phyloP scores from a whole-genome alignment of 768 basidiomycete species.

The Boletellus ananiceps region DNA sequence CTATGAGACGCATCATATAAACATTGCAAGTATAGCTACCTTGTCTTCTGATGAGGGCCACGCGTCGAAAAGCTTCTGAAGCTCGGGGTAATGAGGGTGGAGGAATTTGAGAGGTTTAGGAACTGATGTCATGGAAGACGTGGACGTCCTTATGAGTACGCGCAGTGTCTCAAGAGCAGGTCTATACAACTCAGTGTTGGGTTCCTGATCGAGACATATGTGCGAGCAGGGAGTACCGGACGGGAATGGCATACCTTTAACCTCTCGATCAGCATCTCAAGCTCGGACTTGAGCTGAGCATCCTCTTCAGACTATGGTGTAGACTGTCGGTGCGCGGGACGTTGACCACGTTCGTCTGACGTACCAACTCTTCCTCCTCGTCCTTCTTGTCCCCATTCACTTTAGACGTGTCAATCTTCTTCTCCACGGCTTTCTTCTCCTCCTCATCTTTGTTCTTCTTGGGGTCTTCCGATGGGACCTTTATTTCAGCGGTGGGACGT shows the following conservation, averaged over 20 bases:
- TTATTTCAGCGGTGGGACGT: slow-evolving; percentile 52
- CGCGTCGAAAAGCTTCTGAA: slow-evolving; percentile 78
- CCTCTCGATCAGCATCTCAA: slow-evolving; percentile 96
- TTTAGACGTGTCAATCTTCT: slow-evolving; percentile 55
- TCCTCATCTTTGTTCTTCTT: slow-evolving; percentile 58
- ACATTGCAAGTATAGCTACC: slow-evolving; percentile 15
- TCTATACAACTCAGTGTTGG: slow-evolving; percentile 76
- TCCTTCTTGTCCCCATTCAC: slow-evolving; percentile 48
- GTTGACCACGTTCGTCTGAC: slow-evolving; percentile 30
- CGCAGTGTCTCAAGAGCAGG: slow-evolving; percentile 92
- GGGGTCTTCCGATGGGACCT: slow-evolving; percentile 70
- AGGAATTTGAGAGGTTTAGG: slow-evolving; percentile 99
- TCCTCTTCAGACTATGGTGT: slow-evolving; percentile 85
- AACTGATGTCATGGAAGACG: slow-evolving; percentile 98
- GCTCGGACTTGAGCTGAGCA: slow-evolving; percentile 83
- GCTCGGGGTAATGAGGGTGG: slow-evolving; percentile 85
- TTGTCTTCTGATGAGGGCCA: slow-evolving; percentile 79
- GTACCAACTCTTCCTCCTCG: slow-evolving; percentile 71
- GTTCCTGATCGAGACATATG: slow-evolving; percentile 56
- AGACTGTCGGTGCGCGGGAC: slow-evolving; percentile 5
- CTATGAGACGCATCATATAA: background rate
- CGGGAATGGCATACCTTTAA: slow-evolving; percentile 59
- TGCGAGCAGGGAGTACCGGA: slow-evolving; percentile 2
- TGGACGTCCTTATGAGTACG: slow-evolving; percentile 91
- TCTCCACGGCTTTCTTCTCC: slow-evolving; percentile 40